phyloP scores from a whole-genome alignment of 257 asterid genomes.

The Przewalskia tangutica region DNA sequence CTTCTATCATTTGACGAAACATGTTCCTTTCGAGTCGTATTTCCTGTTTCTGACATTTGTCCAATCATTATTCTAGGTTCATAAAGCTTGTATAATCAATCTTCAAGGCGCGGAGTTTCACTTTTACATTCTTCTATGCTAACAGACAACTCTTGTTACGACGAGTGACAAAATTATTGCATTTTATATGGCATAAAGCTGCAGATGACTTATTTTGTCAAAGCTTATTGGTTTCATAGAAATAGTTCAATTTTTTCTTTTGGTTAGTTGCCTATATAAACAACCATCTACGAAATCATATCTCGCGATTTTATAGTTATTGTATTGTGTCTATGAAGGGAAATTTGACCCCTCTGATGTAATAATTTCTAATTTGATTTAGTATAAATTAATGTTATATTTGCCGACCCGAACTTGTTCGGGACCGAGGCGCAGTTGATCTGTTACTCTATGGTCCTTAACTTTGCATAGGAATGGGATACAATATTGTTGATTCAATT shows the following conservation, averaged over 20 bases:
- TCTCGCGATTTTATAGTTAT: not conserved
- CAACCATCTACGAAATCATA: not conserved
- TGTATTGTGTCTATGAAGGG: not conserved
- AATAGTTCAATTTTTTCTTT: not conserved
- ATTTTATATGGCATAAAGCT: not conserved
- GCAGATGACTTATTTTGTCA: not conserved
- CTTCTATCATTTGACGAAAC: not conserved
- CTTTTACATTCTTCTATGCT: not conserved
- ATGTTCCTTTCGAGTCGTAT: not conserved
- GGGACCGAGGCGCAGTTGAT: not conserved
- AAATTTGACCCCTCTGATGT: not conserved
- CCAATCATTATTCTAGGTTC: not conserved
- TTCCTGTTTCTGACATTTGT: not conserved
- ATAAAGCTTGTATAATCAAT: not conserved
- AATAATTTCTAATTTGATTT: not conserved
- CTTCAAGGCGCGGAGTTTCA: not conserved
- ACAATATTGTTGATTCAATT: not conserved
- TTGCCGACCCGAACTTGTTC: not conserved
- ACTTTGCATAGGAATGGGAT: not conserved
- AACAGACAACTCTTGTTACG: not conserved
- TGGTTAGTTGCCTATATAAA: not conserved
- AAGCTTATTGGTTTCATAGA: not conserved
- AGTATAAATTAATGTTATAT: not conserved
- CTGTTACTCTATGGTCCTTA: not conserved
- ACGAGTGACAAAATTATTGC: not conserved